Conservation (phyloP, 2,329 filamentous ascomycete species). For the Scolecobasidium constrictum region DNA sequence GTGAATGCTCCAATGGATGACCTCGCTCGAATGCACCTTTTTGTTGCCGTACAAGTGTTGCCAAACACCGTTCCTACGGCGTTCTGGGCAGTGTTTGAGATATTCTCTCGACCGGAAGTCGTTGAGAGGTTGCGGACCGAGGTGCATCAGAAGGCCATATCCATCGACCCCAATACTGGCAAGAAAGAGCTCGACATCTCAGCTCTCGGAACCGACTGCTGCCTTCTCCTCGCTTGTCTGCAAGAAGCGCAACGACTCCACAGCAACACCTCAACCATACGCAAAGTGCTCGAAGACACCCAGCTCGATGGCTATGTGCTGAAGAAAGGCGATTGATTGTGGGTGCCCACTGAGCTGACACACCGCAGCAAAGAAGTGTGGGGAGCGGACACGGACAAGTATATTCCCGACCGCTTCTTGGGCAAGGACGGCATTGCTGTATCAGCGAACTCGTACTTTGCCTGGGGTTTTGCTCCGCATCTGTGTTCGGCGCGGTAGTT, state of each 20-base stretch:
- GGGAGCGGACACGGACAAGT: conserved; percentile 18
- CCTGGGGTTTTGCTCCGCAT: conserved; percentile 16
- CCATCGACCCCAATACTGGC: too few relatives aligned
- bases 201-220: conserved; percentile 23
- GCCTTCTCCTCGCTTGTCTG: conserved; percentile 23
- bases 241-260: conserved; percentile 26
- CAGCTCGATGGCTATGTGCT: conserved; percentile 25
- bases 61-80: conserved; percentile 27
- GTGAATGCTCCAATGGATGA: neutral
- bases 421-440: conserved; percentile 1
- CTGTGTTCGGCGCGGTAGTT: conserved; percentile 19
- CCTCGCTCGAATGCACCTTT: neutral
- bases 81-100: conserved; percentile 28
- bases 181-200: conserved; percentile 20
- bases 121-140: conserved; percentile 23
- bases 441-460: conserved; percentile 4
- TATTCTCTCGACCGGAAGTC: conserved; percentile 24
- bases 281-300: conserved; percentile 23
- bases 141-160: conserved; percentile 14
- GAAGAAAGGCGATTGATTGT: conserved; percentile 23
- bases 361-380: conserved; percentile 19
- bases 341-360: conserved; percentile 23
- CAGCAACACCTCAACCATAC: conserved; percentile 17
- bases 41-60: conserved; percentile 19
- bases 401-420: conserved; percentile 17